Percentiles rank a stretch among this genome's conserved stretches.
These are phyloP conservation scores for Trichoderma arundinaceum DNA, from an alignment of 2,329 filamentous ascomycete genomes.

Conservation along the genomic window DNA sequence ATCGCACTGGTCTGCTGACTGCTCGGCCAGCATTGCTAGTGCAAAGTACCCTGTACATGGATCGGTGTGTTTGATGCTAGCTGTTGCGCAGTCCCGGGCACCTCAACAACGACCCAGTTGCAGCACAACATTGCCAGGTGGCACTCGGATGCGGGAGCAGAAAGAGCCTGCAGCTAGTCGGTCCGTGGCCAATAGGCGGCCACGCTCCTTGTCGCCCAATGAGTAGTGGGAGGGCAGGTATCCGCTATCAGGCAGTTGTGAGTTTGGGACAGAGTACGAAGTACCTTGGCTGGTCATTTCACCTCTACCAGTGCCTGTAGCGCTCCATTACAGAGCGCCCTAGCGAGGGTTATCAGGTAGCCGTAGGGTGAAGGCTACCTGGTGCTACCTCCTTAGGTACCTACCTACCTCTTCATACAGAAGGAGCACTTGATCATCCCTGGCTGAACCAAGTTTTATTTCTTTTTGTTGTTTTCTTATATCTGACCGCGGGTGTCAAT, in stretches of 20 bases:
- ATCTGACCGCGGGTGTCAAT: conserved; percentile 3
- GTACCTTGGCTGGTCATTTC: too few relatives aligned
- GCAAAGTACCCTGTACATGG: conserved; percentile 24
- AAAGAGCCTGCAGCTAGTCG: conserved; percentile 28
- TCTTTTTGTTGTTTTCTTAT: neutral
- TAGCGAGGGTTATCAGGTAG: too few relatives aligned
- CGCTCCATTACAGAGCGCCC: too few relatives aligned
- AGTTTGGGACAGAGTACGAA: too few relatives aligned
- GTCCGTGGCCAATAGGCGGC: conserved; percentile 23
- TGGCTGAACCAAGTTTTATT: neutral
- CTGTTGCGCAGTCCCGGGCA: neutral
- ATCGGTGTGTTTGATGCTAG: conserved; percentile 1
- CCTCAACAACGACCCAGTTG: conserved; percentile 10
- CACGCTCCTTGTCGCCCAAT: neutral
- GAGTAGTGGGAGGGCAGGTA: neutral
- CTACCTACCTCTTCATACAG: neutral
- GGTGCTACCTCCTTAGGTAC: neutral
- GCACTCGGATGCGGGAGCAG: conserved; percentile 27
- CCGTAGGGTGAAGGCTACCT: too few relatives aligned
- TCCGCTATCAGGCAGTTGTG: conserved; percentile 15
- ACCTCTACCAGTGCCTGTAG: too few relatives aligned
- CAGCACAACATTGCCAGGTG: conserved; percentile 32
- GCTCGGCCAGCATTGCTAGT: conserved; percentile 6
- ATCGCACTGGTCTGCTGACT: conserved; percentile 28
- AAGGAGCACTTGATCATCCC: neutral